A percentile compares a stretch with the other conserved stretches of the same genome.
Conservation (phyloP, 2,329 filamentous ascomycete species). For the Aureobasidium sp. region DNA sequence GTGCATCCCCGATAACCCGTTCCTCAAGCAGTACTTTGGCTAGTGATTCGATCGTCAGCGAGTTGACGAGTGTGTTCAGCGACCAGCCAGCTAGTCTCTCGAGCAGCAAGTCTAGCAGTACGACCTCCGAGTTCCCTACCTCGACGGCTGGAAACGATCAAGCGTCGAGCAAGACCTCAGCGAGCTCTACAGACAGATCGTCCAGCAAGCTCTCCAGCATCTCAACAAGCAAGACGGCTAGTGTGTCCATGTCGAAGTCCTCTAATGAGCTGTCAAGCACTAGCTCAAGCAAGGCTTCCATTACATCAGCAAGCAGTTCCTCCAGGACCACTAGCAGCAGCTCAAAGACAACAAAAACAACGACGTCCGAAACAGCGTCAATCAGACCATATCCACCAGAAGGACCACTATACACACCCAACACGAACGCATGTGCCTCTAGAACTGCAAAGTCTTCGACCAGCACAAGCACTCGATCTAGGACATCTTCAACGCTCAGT, state of each 20-base stretch:
- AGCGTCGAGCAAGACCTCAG: neutral
- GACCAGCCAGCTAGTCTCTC: neutral
- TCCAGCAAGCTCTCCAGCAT: neutral
- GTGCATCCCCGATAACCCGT: neutral
- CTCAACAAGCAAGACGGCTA: neutral
- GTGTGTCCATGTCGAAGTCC: neutral
- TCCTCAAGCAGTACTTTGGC: neutral
- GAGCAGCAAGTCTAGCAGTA: neutral
- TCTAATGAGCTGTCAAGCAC: neutral
- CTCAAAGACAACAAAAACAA: neutral
- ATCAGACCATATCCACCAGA: neutral
- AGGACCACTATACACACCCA: constrained; percentile 3
- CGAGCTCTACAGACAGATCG: neutral
- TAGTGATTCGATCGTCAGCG: neutral
- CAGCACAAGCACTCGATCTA: neutral
- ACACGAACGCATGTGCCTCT: constrained; percentile 1
- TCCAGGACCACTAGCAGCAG: neutral
- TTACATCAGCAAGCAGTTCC: neutral
- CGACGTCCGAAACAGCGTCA: neutral
- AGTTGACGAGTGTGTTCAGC: neutral
- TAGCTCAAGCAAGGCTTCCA: neutral
- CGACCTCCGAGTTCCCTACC: neutral
- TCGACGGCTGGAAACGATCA: neutral
- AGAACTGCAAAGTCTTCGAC: neutral
- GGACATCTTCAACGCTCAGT: neutral